These are phyloP conservation scores for Trichophyton verrucosum DNA, from an alignment of 2,329 filamentous ascomycete species.

Conservation along the genomic window DNA sequence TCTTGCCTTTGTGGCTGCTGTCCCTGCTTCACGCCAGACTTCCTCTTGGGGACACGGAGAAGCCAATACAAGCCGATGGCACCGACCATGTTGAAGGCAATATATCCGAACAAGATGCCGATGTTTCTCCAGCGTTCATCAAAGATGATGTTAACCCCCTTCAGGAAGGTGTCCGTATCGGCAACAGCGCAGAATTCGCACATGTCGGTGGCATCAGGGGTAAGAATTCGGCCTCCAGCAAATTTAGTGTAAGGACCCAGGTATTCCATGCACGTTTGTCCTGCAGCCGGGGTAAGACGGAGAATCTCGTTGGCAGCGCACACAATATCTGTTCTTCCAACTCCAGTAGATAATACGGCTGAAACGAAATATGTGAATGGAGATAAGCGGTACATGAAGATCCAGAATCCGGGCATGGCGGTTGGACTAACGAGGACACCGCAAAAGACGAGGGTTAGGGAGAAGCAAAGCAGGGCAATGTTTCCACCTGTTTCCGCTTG, in stretches of 20 bases:
- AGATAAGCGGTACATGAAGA: conserved; percentile 60
- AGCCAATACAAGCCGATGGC: conserved; percentile 52
- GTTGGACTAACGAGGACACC: conserved; percentile 40
- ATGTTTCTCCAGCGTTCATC: conserved; percentile 54
- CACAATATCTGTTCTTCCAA: conserved; percentile 20
- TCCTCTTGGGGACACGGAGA: conserved; percentile 41
- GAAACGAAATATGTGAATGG: conserved; percentile 51
- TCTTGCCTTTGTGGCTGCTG: conserved; percentile 5
- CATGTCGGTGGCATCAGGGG: conserved; percentile 33
- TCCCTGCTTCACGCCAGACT: not conserved
- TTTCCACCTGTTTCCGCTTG: conserved; percentile 56
- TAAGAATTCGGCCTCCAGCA: conserved; percentile 29
- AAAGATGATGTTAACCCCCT: conserved; percentile 31
- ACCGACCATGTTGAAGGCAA: conserved; percentile 49
- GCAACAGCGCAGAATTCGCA: conserved; percentile 41
- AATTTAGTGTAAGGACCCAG: conserved; percentile 29
- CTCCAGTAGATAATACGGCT: conserved; percentile 27
- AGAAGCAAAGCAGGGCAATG: conserved; percentile 48
- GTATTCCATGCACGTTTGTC: conserved; percentile 49
- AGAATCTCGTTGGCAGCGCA: conserved; percentile 27
- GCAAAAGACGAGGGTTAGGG: conserved; percentile 50
- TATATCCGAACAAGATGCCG: conserved; percentile 55
- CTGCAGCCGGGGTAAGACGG: conserved; percentile 39
- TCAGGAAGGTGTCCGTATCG: conserved; percentile 39
- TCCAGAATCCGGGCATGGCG: conserved; percentile 59